Evolutionary conservation across 768 basidiomycete genomes (phyloP), one percentile per base, ranked within the genome.

Genomic region (Pulveroboletus ravenelii): DNA sequence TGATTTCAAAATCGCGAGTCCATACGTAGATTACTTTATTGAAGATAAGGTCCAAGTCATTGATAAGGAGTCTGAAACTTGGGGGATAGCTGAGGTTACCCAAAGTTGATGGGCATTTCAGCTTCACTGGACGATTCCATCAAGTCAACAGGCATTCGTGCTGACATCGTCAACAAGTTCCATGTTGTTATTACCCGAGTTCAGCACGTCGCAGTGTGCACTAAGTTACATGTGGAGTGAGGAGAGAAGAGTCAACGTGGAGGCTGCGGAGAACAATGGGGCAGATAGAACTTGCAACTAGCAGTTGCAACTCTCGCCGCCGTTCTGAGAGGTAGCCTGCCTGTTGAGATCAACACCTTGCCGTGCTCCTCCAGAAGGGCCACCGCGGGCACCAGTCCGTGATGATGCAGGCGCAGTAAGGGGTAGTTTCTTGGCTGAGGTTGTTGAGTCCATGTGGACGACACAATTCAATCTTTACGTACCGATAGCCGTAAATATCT

Each of bases 401-500:
- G 82, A 72, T 39, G 86, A 69, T 48, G 83, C 79, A 34, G 88
- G 83, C 45, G 87, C 85, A 6, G 81, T 85, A 53, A 86, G 72
- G n/a, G 89, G 89, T n/a, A 92, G 73, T 62, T 91, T 92, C 82
- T 90, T 88, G 66, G 89, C 89, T 92, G 61, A 51, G 48, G 38
- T 52, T 47, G 20, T 23, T 51, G 35, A 56, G 52, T 40, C 12
- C 18, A 30, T 6, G 25, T 3, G 5, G 9, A 5, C 6, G 23
- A 35, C 17, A 41, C 25, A 23, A 42, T 31, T 15, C 10, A 37
- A 52, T 47, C 30, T 17, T n/a, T 42, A 64, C 82, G 56, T 60
- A 90, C 89, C 91, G 58, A 94, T 92, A 7, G 84, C 80, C 30
- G 82, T 85, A 71, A 94, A 93, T 54, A 94, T 85, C 46, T 90